Conservation (phyloP, 73 alveolate genomes). For the Tetrahymena thermophila region DNA sequence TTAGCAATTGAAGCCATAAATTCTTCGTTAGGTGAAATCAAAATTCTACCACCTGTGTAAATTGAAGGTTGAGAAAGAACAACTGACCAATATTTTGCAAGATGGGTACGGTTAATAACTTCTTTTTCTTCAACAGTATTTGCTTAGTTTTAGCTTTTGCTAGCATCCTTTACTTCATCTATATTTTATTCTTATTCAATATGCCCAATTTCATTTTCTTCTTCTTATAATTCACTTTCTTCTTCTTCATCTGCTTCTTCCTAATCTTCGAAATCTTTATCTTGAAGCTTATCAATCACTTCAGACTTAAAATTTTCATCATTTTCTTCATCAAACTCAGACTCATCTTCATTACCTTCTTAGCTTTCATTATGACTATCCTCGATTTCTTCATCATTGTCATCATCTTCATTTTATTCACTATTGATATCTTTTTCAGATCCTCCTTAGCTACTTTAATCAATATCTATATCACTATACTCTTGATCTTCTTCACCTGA, state of each 20-base stretch:
- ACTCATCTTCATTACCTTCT: not conserved
- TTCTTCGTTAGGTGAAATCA: not conserved
- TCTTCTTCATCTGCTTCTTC: not conserved
- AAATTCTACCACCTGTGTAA: conserved; percentile 1
- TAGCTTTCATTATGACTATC: not conserved
- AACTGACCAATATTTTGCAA: not conserved
- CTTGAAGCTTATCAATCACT: not conserved
- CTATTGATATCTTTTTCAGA: not conserved
- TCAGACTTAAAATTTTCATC: not conserved
- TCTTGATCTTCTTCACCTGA: not conserved
- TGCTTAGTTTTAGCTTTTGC: not conserved
- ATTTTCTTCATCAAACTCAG: not conserved
- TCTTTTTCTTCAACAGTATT: not conserved
- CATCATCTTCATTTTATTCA: not conserved
- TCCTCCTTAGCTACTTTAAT: not conserved
- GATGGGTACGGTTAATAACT: not conserved
- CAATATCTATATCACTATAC: not conserved
- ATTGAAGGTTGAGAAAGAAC: not conserved
- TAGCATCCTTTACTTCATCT: not conserved
- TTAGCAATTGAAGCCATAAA: not conserved
- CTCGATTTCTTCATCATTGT: not conserved
- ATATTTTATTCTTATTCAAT: not conserved
- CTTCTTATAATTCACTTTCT: not conserved
- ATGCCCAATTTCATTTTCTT: not conserved
- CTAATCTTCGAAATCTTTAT: not conserved